Conservation (phyloP, 805 yeast genomes). For the Torulaspora delbrueckii region DNA sequence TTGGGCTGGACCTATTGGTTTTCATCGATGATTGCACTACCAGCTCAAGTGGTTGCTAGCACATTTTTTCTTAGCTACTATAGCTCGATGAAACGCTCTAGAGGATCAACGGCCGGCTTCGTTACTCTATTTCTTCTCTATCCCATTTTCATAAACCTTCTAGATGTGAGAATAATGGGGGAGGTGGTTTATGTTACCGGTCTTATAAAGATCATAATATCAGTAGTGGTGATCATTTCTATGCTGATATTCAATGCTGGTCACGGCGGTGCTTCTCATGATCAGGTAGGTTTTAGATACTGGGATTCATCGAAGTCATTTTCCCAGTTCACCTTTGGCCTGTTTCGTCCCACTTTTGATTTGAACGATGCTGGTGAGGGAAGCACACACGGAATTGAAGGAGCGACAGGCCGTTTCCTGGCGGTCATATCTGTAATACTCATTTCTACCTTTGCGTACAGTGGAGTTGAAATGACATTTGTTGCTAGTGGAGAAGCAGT, state of each 20-base stretch:
- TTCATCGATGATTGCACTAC: slow-evolving; percentile 51
- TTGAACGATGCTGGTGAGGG: slow-evolving; percentile 57
- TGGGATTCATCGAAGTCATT: slow-evolving; percentile 52
- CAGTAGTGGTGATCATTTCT: slow-evolving; percentile 51
- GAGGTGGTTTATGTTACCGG: slow-evolving; percentile 66
- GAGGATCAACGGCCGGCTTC: slow-evolving; percentile 57
- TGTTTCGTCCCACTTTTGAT: slow-evolving; percentile 70
- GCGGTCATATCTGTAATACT: slow-evolving; percentile 57
- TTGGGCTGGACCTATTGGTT: slow-evolving; percentile 61
- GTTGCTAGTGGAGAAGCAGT: slow-evolving; percentile 84
- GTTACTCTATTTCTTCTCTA: slow-evolving; percentile 51
- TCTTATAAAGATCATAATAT: slow-evolving; percentile 49
- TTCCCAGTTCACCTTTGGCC: slow-evolving; percentile 52
- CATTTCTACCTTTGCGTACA: slow-evolving; percentile 68
- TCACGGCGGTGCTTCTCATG: slow-evolving; percentile 29
- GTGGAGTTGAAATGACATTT: slow-evolving; percentile 78
- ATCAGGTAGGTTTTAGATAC: slow-evolving; percentile 57
- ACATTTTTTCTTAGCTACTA: slow-evolving; percentile 61
- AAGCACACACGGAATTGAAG: slow-evolving; percentile 52
- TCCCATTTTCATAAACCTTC: slow-evolving; percentile 48
- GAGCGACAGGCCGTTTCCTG: slow-evolving; percentile 55
- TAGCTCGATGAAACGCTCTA: slow-evolving; percentile 47
- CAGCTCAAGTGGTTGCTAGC: slow-evolving; percentile 62
- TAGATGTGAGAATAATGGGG: slow-evolving; percentile 69
- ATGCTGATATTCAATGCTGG: slow-evolving; percentile 61